Evolutionary conservation across 2,329 filamentous ascomycete genomes (phyloP).

Genomic region (Orbilia javanica): DNA sequence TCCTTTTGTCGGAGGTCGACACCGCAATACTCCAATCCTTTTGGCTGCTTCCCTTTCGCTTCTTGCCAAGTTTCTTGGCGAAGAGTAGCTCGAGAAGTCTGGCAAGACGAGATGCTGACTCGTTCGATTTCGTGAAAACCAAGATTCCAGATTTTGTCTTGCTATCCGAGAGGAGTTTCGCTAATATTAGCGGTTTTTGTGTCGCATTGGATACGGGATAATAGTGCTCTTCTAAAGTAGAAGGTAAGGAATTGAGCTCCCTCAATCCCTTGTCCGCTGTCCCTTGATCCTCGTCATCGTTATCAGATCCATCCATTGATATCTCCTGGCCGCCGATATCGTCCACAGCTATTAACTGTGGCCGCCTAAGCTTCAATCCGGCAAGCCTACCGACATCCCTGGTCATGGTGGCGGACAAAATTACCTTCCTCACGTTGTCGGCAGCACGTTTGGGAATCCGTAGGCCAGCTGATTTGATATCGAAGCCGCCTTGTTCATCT

Average conservation of each 20-base stretch:
- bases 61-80: constrained; percentile 7
- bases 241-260: constrained; percentile 46
- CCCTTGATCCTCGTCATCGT: constrained; percentile 67
- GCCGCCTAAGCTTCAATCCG: constrained; percentile 78
- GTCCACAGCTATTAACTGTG: constrained; percentile 81
- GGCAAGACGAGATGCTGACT: constrained; percentile 86
- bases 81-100: constrained; percentile 78
- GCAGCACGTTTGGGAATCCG: constrained; percentile 62
- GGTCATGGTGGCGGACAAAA: constrained; percentile 93
- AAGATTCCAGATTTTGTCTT: constrained; percentile 70
- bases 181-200: constrained; percentile 85
- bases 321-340: constrained; percentile 65
- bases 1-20: constrained; percentile 49
- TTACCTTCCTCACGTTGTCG: constrained; percentile 77
- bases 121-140: constrained; percentile 91
- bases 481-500: constrained; percentile 63
- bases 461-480: constrained; percentile 61
- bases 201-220: constrained; percentile 77
- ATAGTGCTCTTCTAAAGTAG: constrained; percentile 73
- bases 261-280: constrained; percentile 69
- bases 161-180: constrained; percentile 74
- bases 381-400: constrained; percentile 83
- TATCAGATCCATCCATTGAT: constrained; percentile 62
- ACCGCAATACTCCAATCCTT: constrained; percentile 68
- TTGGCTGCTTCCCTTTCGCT: constrained; percentile 62